Percentiles rank a stretch among this genome's conserved stretches.
Evolutionary conservation across 192 early-diverging fungal species (phyloP).

Genomic region (Spinellus fusiger): DNA sequence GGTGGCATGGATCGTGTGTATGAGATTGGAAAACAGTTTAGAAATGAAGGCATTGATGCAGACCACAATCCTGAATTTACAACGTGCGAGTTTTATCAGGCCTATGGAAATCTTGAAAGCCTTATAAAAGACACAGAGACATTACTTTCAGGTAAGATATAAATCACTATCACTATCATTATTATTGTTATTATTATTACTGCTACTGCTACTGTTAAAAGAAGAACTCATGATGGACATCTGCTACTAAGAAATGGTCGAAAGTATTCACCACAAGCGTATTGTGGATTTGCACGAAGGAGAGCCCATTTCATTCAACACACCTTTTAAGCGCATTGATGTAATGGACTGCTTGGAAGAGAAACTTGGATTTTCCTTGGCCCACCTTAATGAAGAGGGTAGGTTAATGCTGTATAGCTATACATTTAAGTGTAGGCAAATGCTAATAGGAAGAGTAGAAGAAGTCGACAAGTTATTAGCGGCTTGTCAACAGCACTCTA

Average conservation of each 20-base stretch:
- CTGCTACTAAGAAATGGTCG: constrained; percentile 31
- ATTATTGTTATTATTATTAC: not conserved
- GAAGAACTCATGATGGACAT: not conserved
- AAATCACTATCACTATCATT: not conserved
- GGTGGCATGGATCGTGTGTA: constrained; percentile 81
- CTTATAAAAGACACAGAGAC: constrained; percentile 67
- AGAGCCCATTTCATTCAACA: constrained; percentile 40
- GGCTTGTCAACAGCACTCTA: constrained; percentile 27
- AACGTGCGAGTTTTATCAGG: constrained; percentile 85
- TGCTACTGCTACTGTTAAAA: not conserved
- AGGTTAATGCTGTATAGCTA: no score
- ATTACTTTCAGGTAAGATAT: constrained; percentile 43
- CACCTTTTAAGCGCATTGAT: constrained; percentile 53
- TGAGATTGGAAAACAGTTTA: constrained; percentile 87
- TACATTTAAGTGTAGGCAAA: not conserved
- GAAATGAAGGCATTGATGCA: constrained; percentile 86
- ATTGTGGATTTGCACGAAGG: constrained; percentile 10
- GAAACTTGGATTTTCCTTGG: constrained; percentile 34
- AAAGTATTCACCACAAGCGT: constrained; percentile 20
- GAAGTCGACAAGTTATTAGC: constrained; percentile 28
- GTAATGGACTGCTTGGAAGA: constrained; percentile 44
- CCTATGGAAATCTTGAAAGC: constrained; percentile 64
- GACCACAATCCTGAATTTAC: constrained; percentile 91
- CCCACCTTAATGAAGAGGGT: constrained; percentile 33
- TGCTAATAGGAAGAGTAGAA: no score